These are phyloP conservation scores for Coemansia sp. DNA, from an alignment of 192 early-diverging fungal species.

Conservation along the genomic window DNA sequence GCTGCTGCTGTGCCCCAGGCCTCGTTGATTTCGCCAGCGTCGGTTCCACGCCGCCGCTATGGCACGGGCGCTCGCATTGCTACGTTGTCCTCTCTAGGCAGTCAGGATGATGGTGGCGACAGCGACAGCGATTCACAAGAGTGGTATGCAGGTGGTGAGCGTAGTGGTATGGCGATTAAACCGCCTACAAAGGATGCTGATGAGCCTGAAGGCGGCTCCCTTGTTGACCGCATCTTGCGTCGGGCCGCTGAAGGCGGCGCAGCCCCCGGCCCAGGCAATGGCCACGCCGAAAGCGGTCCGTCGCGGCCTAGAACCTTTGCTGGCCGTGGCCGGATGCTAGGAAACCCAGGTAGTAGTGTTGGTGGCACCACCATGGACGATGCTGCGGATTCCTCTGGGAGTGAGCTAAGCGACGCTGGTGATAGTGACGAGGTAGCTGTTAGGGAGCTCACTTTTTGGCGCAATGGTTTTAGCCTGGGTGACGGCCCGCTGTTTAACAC, in stretches of 20 bases:
- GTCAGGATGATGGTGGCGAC: constrained; percentile 5
- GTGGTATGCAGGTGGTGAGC: constrained; percentile 93
- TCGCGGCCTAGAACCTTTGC: constrained; percentile 20
- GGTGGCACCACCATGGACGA: not conserved
- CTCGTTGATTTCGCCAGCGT: constrained; percentile 12
- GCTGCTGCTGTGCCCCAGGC: constrained; percentile 6
- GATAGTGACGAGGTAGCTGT: constrained; percentile 22
- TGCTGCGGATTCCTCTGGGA: not conserved
- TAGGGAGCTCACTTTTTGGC: constrained; percentile 90
- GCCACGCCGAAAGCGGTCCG: not conserved
- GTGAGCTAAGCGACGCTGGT: not conserved
- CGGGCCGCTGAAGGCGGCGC: constrained; percentile 33
- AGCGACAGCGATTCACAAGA: constrained; percentile 33
- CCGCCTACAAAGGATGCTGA: constrained; percentile 19
- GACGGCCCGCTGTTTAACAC: constrained; percentile 86
- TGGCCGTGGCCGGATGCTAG: constrained; percentile 36
- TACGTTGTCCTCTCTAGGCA: constrained; percentile 40
- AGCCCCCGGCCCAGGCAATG: constrained; percentile 3
- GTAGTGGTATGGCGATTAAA: constrained; percentile 68
- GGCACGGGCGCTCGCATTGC: constrained; percentile 49
- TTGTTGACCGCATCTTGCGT: constrained; percentile 46
- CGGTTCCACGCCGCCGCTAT: constrained; percentile 45
- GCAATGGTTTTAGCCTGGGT: constrained; percentile 93
- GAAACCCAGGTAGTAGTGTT: not conserved
- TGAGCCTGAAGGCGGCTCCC: constrained; percentile 28